A percentile compares a stretch with the other conserved stretches of the same genome.
Conservation (phyloP, 2,329 filamentous ascomycete genomes). For the Gaeumannomyces sp. region DNA sequence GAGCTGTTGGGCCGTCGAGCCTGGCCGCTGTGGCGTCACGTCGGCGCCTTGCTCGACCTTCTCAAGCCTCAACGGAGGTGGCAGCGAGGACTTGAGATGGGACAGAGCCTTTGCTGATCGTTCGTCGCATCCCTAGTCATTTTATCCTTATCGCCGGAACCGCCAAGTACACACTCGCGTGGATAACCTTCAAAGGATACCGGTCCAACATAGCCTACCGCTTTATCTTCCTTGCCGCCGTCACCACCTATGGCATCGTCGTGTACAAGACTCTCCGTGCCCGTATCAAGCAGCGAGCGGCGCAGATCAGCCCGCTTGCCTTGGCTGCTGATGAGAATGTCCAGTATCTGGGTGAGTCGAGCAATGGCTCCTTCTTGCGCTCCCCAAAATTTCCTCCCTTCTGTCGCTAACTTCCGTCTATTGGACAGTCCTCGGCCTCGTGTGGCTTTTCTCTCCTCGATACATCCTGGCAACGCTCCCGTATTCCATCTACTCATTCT, state of each 20-base stretch:
- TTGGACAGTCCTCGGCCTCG: slow-evolving; percentile 72
- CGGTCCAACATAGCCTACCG: slow-evolving; percentile 84
- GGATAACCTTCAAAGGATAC: slow-evolving; percentile 83
- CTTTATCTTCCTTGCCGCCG: slow-evolving; percentile 80
- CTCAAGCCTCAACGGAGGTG: background rate
- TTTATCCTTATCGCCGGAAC: slow-evolving; percentile 78
- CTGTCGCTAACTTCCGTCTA: background rate
- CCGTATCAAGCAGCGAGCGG: slow-evolving; percentile 55
- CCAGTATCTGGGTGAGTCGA: slow-evolving; percentile 80
- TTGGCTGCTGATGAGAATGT: slow-evolving; percentile 89
- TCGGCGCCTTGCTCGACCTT: background rate
- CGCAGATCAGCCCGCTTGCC: slow-evolving; percentile 48
- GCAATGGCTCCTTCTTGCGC: background rate
- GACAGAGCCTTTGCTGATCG: background rate
- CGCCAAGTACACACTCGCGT: slow-evolving; percentile 76
- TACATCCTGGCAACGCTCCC: slow-evolving; percentile 86
- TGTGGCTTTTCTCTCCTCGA: slow-evolving; percentile 91
- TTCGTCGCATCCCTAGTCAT: slow-evolving; percentile 51
- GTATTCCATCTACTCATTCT: slow-evolving; percentile 94
- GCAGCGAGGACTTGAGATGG: background rate
- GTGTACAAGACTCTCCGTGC: slow-evolving; percentile 96
- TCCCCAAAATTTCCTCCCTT: background rate
- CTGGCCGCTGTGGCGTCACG: too few relatives aligned
- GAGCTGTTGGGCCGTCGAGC: too few relatives aligned
- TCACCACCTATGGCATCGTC: slow-evolving; percentile 92